These are phyloP conservation scores for Fusarium veterinarium DNA, from an alignment of 2,329 filamentous ascomycete species.

Conservation along the genomic window DNA sequence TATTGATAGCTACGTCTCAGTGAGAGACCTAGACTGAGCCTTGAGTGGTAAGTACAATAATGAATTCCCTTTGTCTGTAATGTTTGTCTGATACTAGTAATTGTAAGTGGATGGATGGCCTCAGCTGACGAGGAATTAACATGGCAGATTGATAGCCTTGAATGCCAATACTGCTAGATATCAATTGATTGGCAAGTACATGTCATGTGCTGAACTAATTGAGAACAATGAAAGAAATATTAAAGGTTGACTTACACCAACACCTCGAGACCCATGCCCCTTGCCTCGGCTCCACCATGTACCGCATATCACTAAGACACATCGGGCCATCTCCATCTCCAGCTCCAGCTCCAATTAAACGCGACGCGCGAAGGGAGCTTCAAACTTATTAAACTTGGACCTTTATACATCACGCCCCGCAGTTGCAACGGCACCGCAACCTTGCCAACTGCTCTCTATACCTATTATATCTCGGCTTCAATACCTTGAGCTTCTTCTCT, in stretches of 20 bases:
- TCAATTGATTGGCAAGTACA: neutral
- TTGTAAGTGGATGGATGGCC: neutral
- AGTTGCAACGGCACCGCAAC: constrained; percentile 6
- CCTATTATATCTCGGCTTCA: neutral
- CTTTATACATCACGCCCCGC: constrained; percentile 25
- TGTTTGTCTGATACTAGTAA: no score
- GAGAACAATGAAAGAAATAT: neutral
- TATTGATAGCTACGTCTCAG: neutral
- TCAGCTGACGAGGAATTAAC: neutral
- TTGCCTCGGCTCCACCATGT: constrained; percentile 1
- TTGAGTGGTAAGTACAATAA: neutral
- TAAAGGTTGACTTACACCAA: neutral
- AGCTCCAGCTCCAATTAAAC: constrained; percentile 16
- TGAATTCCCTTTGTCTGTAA: neutral
- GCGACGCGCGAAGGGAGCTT: constrained; percentile 26
- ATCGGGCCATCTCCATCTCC: neutral
- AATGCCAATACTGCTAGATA: neutral
- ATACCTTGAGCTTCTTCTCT: neutral
- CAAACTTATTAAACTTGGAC: constrained; percentile 20
- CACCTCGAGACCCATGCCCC: neutral
- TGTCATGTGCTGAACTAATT: neutral
- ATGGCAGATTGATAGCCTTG: neutral
- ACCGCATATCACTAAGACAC: constrained; percentile 1
- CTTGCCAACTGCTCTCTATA: neutral
- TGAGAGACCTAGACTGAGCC: neutral